Percentiles rank a stretch among this genome's conserved stretches.
Conservation (phyloP, 2,329 filamentous ascomycete genomes). For the Teratosphaeria pseudoeucalypti region DNA sequence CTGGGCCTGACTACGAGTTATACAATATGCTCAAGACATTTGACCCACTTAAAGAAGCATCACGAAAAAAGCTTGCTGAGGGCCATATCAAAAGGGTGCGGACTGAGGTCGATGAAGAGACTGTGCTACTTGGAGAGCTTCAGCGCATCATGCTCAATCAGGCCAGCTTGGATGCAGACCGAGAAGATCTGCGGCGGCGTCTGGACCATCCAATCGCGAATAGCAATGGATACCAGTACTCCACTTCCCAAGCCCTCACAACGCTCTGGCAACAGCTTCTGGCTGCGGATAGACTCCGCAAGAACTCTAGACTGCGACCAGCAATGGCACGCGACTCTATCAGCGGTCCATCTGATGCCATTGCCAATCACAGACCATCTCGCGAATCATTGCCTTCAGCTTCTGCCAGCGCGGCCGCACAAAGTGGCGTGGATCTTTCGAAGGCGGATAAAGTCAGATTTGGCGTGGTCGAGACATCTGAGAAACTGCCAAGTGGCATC, state of each 20-base stretch:
- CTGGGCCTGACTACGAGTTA: slow-evolving; percentile 66
- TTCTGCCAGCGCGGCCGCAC: slow-evolving; percentile 18
- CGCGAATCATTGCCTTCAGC: slow-evolving; percentile 33
- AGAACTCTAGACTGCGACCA: slow-evolving; percentile 48
- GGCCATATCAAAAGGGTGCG: slow-evolving; percentile 67
- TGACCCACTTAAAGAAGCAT: slow-evolving; percentile 66
- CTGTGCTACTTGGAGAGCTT: slow-evolving; percentile 77
- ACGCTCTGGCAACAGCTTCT: slow-evolving; percentile 74
- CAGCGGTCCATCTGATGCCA: slow-evolving; percentile 8
- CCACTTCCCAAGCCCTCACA: slow-evolving; percentile 68
- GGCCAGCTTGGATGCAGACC: slow-evolving; percentile 76
- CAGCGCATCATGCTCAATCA: slow-evolving; percentile 83
- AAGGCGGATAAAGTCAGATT: slow-evolving; percentile 67
- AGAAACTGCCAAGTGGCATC: slow-evolving; percentile 75
- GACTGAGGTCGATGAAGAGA: slow-evolving; percentile 87
- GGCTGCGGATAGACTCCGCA: slow-evolving; percentile 77
- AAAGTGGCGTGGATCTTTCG: slow-evolving; percentile 50
- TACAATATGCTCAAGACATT: slow-evolving; percentile 83
- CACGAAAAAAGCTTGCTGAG: slow-evolving; percentile 75
- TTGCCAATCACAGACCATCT: slow-evolving; percentile 13
- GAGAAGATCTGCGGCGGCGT: slow-evolving; percentile 64
- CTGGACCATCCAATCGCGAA: slow-evolving; percentile 66
- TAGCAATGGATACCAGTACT: slow-evolving; percentile 53
- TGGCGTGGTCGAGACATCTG: slow-evolving; percentile 62
- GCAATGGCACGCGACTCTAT: slow-evolving; percentile 7